phyloP scores from a whole-genome alignment of 768 basidiomycete genomes.

The Mycena galopus region DNA sequence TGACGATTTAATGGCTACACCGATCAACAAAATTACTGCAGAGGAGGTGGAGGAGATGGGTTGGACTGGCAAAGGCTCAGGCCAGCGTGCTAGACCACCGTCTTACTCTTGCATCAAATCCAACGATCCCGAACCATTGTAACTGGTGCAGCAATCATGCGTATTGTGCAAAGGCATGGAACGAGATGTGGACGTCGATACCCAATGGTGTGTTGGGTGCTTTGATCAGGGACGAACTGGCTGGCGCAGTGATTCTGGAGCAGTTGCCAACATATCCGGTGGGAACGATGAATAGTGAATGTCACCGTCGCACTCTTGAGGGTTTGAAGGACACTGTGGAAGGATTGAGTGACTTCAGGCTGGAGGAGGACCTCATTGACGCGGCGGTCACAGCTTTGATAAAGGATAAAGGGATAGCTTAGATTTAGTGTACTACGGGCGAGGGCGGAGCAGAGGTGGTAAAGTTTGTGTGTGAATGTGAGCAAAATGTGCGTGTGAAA shows the following conservation, averaged over 20 bases:
- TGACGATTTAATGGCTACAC: conserved; percentile 4
- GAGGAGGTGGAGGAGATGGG: conserved; percentile 5
- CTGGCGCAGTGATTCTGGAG: background rate
- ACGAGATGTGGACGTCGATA: background rate
- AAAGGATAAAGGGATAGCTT: background rate
- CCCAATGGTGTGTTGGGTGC: conserved; percentile 9
- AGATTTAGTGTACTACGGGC: background rate
- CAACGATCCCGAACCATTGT: background rate
- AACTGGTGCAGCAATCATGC: background rate
- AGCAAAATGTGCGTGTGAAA: background rate
- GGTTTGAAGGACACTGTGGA: background rate
- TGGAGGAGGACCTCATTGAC: conserved; percentile 17
- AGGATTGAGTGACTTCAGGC: conserved; percentile 3
- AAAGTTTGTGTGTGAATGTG: background rate
- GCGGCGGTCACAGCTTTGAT: background rate
- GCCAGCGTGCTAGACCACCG: background rate
- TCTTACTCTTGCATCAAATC: background rate
- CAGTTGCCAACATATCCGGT: background rate
- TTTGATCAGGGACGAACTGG: conserved; percentile 2
- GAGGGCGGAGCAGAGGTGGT: no score
- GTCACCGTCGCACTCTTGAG: background rate
- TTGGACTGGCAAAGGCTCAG: background rate
- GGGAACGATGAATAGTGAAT: background rate
- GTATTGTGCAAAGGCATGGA: background rate
- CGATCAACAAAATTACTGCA: background rate